A percentile compares a stretch with the other conserved stretches of the same genome.
These are phyloP conservation scores for Wickerhamiella kazuoi DNA, from an alignment of 805 yeast genomes.

Conservation along the genomic window DNA sequence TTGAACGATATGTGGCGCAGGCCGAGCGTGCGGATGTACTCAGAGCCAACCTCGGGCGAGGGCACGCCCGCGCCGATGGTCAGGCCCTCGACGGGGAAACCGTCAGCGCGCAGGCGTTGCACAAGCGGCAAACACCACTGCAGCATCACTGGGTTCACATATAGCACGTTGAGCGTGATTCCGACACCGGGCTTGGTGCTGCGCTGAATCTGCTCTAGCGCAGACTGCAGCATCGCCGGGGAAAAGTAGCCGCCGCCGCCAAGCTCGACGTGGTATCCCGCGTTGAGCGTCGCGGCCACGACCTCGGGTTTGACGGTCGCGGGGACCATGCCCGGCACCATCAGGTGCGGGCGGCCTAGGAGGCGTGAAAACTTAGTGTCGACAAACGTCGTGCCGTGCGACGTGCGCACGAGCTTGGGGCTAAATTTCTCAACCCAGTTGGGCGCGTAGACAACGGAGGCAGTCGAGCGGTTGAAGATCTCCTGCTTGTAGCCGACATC, in stretches of 20 bases:
- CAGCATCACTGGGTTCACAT: constrained; percentile 92
- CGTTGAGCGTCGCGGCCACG: constrained; percentile 82
- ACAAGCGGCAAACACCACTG: constrained; percentile 98
- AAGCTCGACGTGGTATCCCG: constrained; percentile 93
- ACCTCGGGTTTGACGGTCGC: constrained; percentile 83
- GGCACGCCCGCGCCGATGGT: constrained; percentile 99
- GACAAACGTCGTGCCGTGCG: constrained; percentile 48
- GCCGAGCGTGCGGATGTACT: constrained; percentile 83
- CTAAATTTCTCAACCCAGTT: constrained; percentile 82
- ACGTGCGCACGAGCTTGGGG: constrained; percentile 68
- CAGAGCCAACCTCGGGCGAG: constrained; percentile 89
- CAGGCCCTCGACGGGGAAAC: constrained; percentile 89
- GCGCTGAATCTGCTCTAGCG: constrained; percentile 55
- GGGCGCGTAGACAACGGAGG: constrained; percentile 59
- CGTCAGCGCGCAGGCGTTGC: constrained; percentile 70
- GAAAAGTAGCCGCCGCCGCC: constrained; percentile 98
- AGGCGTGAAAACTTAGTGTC: constrained; percentile 88
- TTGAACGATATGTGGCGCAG: constrained; percentile 87
- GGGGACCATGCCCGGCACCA: constrained; percentile 99
- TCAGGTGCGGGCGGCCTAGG: constrained; percentile 84
- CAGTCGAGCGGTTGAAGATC: constrained; percentile 52
- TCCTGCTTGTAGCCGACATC: constrained; percentile 95
- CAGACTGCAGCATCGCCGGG: constrained; percentile 50
- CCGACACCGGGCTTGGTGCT: constrained; percentile 72
- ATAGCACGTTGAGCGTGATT: constrained; percentile 78